Evolutionary conservation across 345 rosid species (phyloP).

Genomic region (Syzygium jambos): DNA sequence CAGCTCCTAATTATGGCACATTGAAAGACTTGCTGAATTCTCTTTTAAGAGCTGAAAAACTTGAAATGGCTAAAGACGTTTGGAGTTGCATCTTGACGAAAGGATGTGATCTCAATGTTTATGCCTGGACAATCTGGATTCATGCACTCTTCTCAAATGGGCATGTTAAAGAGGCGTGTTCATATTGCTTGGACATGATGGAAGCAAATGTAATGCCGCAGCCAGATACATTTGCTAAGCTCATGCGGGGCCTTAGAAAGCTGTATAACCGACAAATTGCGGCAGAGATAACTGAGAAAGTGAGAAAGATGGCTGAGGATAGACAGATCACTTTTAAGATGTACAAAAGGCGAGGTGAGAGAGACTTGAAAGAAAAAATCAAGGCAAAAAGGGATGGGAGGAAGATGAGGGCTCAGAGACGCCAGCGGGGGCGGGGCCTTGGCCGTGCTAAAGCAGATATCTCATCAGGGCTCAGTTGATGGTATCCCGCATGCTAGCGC

Average conservation of each 20-base stretch:
- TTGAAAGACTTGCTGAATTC: constrained; percentile 58
- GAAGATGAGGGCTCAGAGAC: constrained; percentile 45
- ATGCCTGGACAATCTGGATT: constrained; percentile 90
- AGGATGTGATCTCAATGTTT: constrained; percentile 65
- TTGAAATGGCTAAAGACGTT: constrained; percentile 73
- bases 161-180: constrained; percentile 81
- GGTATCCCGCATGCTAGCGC: neutral
- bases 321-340: constrained; percentile 74
- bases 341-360: constrained; percentile 88
- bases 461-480: neutral
- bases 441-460: constrained; percentile 1
- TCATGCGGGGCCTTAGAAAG: constrained; percentile 72
- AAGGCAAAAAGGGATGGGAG: constrained; percentile 39
- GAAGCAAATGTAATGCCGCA: constrained; percentile 79
- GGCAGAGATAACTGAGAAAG: constrained; percentile 83
- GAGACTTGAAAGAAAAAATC: constrained; percentile 57
- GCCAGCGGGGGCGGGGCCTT: constrained; percentile 12
- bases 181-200: constrained; percentile 86
- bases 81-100: constrained; percentile 66
- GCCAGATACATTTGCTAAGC: constrained; percentile 82
- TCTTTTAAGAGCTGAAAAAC: constrained; percentile 59
- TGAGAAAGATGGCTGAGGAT: constrained; percentile 83
- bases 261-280: constrained; percentile 70
- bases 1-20: constrained; percentile 57
- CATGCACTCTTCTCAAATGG: constrained; percentile 79